Conservation (phyloP, 306 rosid genomes). For the Corylus heterophylla region DNA sequence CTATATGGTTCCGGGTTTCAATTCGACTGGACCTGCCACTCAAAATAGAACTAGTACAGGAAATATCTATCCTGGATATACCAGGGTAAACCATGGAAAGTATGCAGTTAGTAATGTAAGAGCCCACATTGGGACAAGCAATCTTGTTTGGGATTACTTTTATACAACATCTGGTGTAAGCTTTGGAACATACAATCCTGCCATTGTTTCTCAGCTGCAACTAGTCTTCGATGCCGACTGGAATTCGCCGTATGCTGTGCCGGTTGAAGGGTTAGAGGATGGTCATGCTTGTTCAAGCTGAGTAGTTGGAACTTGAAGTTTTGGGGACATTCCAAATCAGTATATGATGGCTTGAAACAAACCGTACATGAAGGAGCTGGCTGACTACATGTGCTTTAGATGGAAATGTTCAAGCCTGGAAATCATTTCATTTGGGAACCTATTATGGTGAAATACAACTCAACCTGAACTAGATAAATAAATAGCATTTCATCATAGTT, state of each 20-base stretch:
- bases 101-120: conserved; percentile 74
- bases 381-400: not conserved
- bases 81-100: conserved; percentile 88
- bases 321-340: conserved; percentile 24
- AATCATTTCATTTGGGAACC: not conserved
- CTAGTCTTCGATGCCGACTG: conserved; percentile 86
- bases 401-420: not conserved
- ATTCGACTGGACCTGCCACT: conserved; percentile 77
- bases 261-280: conserved; percentile 44
- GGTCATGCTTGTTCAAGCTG: conserved; percentile 42
- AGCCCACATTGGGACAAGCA: conserved; percentile 89
- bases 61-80: conserved; percentile 65
- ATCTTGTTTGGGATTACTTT: conserved; percentile 92
- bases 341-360: not conserved
- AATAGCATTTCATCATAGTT: too few relatives aligned
- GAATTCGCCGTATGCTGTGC: conserved; percentile 81
- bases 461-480: not conserved
- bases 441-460: too few relatives aligned
- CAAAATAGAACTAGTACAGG: conserved; percentile 39
- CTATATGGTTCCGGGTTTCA: conserved; percentile 78
- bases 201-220: conserved; percentile 64
- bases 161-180: conserved; percentile 84
- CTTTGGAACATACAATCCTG: conserved; percentile 79
- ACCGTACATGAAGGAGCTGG: not conserved
- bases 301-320: conserved; percentile 6